phyloP scores from a whole-genome alignment of 371 early-diverging fungal genomes.

The Apophysomyces trapeziformis region DNA sequence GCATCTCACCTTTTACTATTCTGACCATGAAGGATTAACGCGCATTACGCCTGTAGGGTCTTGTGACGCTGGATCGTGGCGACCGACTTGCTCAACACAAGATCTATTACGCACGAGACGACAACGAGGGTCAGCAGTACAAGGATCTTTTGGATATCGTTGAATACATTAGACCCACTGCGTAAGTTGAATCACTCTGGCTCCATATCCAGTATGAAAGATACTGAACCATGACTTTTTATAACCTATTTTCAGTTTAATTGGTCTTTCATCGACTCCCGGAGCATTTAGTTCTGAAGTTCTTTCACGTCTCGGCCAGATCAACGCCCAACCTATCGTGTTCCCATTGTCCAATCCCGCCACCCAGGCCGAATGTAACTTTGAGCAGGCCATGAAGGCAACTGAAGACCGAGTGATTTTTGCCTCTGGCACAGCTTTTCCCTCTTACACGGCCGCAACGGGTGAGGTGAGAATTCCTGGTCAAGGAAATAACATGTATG shows the following conservation, averaged over 20 bases:
- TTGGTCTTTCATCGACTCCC: constrained; percentile 81
- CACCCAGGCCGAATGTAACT: constrained; percentile 91
- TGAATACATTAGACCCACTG: constrained; percentile 75
- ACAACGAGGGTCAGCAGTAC: constrained; percentile 77
- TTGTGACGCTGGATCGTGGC: constrained; percentile 85
- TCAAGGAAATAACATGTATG: constrained; percentile 94
- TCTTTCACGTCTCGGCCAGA: constrained; percentile 65
- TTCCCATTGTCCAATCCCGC: constrained; percentile 94
- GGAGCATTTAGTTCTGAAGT: constrained; percentile 72
- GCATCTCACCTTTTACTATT: background rate
- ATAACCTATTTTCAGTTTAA: constrained; percentile 46
- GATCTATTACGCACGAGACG: constrained; percentile 76
- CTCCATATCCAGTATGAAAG: too few relatives aligned
- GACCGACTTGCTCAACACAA: constrained; percentile 86
- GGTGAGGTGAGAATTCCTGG: constrained; percentile 68
- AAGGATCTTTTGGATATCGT: constrained; percentile 70
- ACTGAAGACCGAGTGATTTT: constrained; percentile 89
- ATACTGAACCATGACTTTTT: background rate
- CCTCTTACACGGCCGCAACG: constrained; percentile 66
- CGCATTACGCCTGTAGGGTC: constrained; percentile 43
- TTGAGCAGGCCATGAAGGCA: constrained; percentile 82
- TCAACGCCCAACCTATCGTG: constrained; percentile 85
- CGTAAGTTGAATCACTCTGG: constrained; percentile 27
- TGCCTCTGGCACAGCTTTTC: constrained; percentile 96
- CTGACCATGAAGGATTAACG: background rate